Percentiles rank a stretch among this genome's conserved stretches.
Evolutionary conservation across 202 grass and related monocot genomes (phyloP).

Genomic region (Tripidium arundinaceum): DNA sequence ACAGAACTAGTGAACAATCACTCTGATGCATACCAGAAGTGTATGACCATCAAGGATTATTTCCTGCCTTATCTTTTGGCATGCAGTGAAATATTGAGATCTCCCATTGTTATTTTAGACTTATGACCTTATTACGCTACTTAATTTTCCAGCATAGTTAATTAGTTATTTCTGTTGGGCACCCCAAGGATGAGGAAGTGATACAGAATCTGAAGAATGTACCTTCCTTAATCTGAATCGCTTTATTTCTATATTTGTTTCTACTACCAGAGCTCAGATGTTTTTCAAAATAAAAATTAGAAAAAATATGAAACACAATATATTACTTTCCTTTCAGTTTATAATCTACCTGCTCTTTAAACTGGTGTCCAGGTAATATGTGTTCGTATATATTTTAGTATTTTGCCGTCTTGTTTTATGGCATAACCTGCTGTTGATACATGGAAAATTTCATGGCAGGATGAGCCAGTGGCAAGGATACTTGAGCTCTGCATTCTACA

Average conservation of each 20-base stretch:
- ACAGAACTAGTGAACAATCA: not conserved
- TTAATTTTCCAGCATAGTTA: not conserved
- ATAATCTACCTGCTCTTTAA: not conserved
- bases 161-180: not conserved
- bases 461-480: conserved; percentile 81
- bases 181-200: not conserved
- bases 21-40: not conserved
- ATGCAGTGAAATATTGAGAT: not conserved
- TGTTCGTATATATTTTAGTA: not conserved
- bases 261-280: not conserved
- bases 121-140: not conserved
- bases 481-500: conserved; percentile 95
- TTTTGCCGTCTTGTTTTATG: not conserved
- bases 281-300: no score
- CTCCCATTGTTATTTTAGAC: not conserved
- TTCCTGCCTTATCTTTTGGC: not conserved
- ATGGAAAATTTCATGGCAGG: conserved; percentile 42
- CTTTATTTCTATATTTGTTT: not conserved
- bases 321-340: not conserved
- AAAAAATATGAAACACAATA: no score
- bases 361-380: not conserved
- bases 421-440: not conserved
- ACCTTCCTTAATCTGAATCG: not conserved
- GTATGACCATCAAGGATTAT: not conserved
- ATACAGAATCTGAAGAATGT: not conserved